Percentiles rank a stretch among this genome's conserved stretches.
Evolutionary conservation across 441 rosid genomes (phyloP).

Genomic region (Pelargonium cotyledonis): DNA sequence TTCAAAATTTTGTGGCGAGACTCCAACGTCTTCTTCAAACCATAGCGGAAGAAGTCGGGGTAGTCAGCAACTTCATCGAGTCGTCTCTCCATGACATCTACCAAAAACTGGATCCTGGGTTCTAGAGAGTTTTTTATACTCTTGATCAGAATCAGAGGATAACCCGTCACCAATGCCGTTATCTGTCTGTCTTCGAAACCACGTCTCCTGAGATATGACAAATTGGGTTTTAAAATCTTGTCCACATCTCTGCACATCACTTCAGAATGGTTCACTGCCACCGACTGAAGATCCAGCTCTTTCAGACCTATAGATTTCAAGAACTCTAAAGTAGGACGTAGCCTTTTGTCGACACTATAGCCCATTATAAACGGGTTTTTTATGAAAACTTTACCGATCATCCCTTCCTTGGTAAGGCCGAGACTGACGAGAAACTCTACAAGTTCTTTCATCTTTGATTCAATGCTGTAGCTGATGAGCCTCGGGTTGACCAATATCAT

Average conservation of each 20-base stretch:
- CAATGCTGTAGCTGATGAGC: slow-evolving; percentile 88
- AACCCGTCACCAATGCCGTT: slow-evolving; percentile 57
- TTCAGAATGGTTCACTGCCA: slow-evolving; percentile 64
- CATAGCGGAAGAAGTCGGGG: slow-evolving; percentile 75
- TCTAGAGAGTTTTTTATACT: slow-evolving; percentile 68
- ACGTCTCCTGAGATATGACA: slow-evolving; percentile 39
- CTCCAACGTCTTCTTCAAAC: slow-evolving; percentile 79
- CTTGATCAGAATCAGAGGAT: slow-evolving; percentile 76
- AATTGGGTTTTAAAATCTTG: slow-evolving; percentile 62
- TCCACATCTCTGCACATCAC: slow-evolving; percentile 71
- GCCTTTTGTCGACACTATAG: slow-evolving; percentile 71
- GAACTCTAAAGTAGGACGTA: slow-evolving; percentile 70
- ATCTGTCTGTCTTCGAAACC: slow-evolving; percentile 64
- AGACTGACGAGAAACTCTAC: slow-evolving; percentile 64
- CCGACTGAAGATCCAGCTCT: slow-evolving; percentile 46
- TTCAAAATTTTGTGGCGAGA: slow-evolving; percentile 58
- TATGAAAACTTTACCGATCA: slow-evolving; percentile 65
- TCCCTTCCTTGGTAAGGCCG: slow-evolving; percentile 64
- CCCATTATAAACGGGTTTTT: slow-evolving; percentile 86
- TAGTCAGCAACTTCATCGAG: slow-evolving; percentile 66
- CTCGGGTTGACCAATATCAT: slow-evolving; percentile 76
- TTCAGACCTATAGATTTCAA: slow-evolving; percentile 55
- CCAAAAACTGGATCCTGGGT: slow-evolving; percentile 80
- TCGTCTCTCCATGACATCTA: slow-evolving; percentile 67
- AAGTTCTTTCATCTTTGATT: slow-evolving; percentile 51